These are phyloP conservation scores for Apocynum venetum DNA, from an alignment of 257 asterid genomes.

Conservation along the genomic window DNA sequence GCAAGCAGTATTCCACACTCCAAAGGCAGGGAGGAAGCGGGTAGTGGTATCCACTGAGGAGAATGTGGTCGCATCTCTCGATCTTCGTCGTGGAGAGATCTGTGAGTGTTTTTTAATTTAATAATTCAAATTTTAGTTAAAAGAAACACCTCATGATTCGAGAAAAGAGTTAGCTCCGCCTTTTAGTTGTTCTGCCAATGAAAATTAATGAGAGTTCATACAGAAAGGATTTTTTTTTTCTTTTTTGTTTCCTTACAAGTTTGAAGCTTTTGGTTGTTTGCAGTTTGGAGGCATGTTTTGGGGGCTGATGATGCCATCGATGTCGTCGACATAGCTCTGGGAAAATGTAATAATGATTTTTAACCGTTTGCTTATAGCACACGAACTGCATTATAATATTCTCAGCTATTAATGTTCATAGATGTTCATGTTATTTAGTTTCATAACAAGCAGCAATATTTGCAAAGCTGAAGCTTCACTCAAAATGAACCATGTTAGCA, in stretches of 20 bases:
- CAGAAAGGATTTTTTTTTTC: neutral
- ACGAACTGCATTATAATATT: neutral
- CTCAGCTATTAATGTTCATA: too few relatives aligned
- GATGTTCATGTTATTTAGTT: constrained; percentile 8
- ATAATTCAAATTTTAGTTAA: neutral
- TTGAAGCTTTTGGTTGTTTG: constrained; percentile 24
- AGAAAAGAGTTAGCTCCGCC: neutral
- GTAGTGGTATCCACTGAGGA: constrained; percentile 91
- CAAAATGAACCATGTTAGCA: neutral
- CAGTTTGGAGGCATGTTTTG: constrained; percentile 98
- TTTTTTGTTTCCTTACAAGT: neutral
- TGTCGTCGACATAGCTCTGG: constrained; percentile 73
- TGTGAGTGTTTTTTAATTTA: constrained; percentile 40
- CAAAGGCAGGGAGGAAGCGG: constrained; percentile 90
- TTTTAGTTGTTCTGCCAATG: neutral
- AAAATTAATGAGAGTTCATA: neutral
- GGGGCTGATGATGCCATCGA: constrained; percentile 74
- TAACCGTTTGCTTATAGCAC: neutral
- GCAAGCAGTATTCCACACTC: constrained; percentile 94
- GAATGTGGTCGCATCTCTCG: constrained; percentile 89
- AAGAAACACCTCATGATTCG: neutral
- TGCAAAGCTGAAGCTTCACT: neutral
- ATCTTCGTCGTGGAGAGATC: constrained; percentile 96
- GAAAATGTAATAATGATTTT: constrained; percentile 57
- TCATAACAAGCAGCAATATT: neutral